Base-by-base conservation (phyloP, 768 basidiomycete species). In the Mycena leptocephala region DNA sequence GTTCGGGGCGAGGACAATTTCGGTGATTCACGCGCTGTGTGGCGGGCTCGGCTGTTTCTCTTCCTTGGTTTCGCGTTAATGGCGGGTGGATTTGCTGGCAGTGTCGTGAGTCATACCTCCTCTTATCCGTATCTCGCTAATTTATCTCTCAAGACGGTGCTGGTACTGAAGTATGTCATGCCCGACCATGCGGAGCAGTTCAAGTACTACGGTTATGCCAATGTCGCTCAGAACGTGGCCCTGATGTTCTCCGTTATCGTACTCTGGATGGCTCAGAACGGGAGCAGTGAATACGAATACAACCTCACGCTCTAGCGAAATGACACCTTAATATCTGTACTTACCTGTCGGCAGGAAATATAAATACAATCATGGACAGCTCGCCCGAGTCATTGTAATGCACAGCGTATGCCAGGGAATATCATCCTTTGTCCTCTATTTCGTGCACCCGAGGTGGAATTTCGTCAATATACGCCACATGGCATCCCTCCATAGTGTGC, bases 41-140 rank as follows among this genome's bases (percentile, higher is more conserved):
- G 97, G 96, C 89, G 95, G 78, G 98, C 98, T 9, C 88, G 97
- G 43, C 85, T 98, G 78, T 92, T 98, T 81, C 84, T 99, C 75
- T 99, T 99, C 84, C 90, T 99, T 74, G 98, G 98, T 1, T 98
- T 99, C 81, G 97, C 98, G 0, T 84, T 99, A 53, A 97, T 99
- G 97, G 98, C 98, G 3, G 98, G 98, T 7, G 98, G 98, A 0
- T 83, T 99, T 56, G 98, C 98, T n/a, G 98, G 98, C 66, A 97
- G 97, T 82, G 92, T 98, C 83, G 98, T 99, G 81, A 80, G 97
- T 92, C 35, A 6, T 32, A 58, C 22, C 59, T 62, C 41, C 30
- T 67, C 74, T 48, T 51, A 22, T 24, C n/a, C 30, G 41, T 67
- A 2, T 48, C 18, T 24, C 5, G 41, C 53, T 64, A 22, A 69